These are phyloP conservation scores for Daldinia bambusicola DNA, from an alignment of 495 filamentous ascomycete genomes.

Conservation along the genomic window DNA sequence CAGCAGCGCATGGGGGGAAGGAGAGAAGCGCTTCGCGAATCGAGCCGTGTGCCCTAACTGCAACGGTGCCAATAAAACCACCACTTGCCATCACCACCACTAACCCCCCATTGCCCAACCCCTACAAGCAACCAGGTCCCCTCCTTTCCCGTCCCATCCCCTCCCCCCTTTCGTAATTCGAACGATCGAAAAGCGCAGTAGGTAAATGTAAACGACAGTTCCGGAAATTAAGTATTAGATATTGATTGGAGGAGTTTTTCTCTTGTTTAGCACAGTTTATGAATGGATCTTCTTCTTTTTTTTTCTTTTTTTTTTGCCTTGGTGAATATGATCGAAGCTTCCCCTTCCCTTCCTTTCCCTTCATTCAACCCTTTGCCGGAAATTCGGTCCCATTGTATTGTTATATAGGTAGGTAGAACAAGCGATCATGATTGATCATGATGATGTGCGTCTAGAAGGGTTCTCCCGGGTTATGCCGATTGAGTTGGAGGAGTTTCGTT, in stretches of 20 bases:
- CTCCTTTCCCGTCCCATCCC: too few relatives aligned
- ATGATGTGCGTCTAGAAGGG: background rate
- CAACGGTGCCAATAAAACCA: constrained; percentile 11
- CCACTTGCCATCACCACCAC: too few relatives aligned
- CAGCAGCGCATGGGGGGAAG: constrained; percentile 22
- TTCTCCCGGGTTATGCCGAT: constrained; percentile 23
- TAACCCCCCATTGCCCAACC: background rate
- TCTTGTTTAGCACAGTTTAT: background rate
- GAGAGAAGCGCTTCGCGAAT: constrained; percentile 13
- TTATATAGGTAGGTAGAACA: background rate
- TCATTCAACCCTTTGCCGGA: background rate
- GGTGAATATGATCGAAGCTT: background rate
- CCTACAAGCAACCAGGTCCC: background rate
- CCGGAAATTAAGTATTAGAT: constrained; percentile 5
- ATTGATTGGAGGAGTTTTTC: constrained; percentile 3
- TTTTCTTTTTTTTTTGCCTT: constrained; percentile 1
- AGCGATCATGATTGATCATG: background rate
- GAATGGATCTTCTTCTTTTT: background rate
- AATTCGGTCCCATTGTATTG: background rate
- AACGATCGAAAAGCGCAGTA: constrained; percentile 2
- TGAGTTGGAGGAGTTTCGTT: constrained; percentile 4
- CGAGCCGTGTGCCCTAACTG: constrained; percentile 22
- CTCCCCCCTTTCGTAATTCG: background rate
- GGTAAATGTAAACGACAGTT: background rate
- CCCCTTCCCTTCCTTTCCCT: background rate